Base-by-base conservation (phyloP, 1,284 basidiomycete genomes). In the Ceratobasidium theobromae region DNA sequence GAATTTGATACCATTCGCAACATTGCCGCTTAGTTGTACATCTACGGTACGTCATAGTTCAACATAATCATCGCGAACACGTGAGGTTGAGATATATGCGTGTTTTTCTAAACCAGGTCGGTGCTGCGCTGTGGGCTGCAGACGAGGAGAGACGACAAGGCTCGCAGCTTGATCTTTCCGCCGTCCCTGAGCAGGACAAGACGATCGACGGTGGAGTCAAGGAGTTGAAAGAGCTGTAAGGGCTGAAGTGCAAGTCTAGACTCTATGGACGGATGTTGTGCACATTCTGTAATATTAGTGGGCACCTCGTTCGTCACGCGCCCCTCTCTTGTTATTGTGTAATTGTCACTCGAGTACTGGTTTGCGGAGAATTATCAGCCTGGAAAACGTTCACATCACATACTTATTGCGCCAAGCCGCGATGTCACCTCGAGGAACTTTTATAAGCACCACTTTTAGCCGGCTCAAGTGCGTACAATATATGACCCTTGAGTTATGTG, bases 111-210 rank as follows among this genome's bases (percentile, higher is more conserved):
- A n/a, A n/a, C n/a, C n/a, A 62, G 58, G 58, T 62, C 28, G 88
- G 88, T 25, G 87, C 87, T 0, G 88, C 88, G 1, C 75, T 91
- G 62, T 89, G 87, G 86, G 88, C 87, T 0, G 82, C 83, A 12
- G 82, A 87, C 65, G 68, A 87, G 8, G 85, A 88, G 74, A 41
- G 48, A 18, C 16, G 33, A 3, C 32, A 52, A 33, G 58, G 58
- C 32, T 27, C 58, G 4, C 11, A 51, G 27, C 35, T 48, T 25
- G 58, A 62, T 41, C 51, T 62, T 46, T 51, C 58, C 43, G 58
- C 58, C n/a, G 58, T 62, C 8, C 58, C 58, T 30, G 46, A 62
- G 35, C 33, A 52, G 14, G 58, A 62, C 45, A 62, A 41, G 48
- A 62, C 58, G 48, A 48, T 33, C 5, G 35, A 35, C 18, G 58